Evolutionary conservation across 1,139 yeast genomes (phyloP).

Genomic region (Suhomyces bolitotheri): DNA sequence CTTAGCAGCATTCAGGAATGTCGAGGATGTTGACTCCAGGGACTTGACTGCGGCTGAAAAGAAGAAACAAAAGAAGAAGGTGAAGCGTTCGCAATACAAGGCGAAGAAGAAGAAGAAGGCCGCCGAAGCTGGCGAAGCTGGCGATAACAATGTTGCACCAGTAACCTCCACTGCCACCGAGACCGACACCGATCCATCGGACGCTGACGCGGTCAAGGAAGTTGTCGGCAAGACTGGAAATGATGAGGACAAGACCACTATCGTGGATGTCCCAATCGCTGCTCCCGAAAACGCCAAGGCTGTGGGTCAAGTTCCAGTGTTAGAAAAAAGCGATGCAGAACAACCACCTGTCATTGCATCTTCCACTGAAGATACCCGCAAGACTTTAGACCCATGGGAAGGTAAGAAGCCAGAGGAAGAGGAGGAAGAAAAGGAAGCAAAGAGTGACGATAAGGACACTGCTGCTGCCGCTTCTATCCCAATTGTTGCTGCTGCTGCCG

Average conservation of each 20-base stretch:
- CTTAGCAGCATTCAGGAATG: slow-evolving; percentile 39
- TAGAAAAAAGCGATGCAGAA: slow-evolving; percentile 12
- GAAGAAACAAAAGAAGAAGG: slow-evolving; percentile 50
- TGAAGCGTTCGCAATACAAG: slow-evolving; percentile 48
- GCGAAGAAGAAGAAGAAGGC: slow-evolving; percentile 39
- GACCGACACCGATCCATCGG: slow-evolving; percentile 11
- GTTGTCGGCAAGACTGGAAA: slow-evolving; percentile 1
- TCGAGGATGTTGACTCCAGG: slow-evolving; percentile 42
- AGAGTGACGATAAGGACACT: slow-evolving; percentile 1
- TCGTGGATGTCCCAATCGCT: slow-evolving; percentile 12
- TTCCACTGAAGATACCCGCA: slow-evolving; percentile 13
- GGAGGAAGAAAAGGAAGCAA: not conserved
- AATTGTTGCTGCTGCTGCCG: slow-evolving; percentile 8
- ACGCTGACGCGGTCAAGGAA: slow-evolving; percentile 8
- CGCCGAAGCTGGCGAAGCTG: slow-evolving; percentile 14
- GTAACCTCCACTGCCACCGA: slow-evolving; percentile 15
- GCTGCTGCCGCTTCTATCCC: too few relatives aligned
- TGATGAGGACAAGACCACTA: slow-evolving; percentile 4
- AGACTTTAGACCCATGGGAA: not conserved
- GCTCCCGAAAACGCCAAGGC: slow-evolving; percentile 8
- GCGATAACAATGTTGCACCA: slow-evolving; percentile 12
- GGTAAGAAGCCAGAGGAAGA: not conserved
- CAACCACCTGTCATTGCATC: slow-evolving; percentile 16
- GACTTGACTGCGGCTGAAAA: slow-evolving; percentile 41
- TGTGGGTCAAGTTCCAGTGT: slow-evolving; percentile 9